These are phyloP conservation scores for Pythium phragmiticola DNA, from an alignment of 352 stramenopile species.

Conservation along the genomic window DNA sequence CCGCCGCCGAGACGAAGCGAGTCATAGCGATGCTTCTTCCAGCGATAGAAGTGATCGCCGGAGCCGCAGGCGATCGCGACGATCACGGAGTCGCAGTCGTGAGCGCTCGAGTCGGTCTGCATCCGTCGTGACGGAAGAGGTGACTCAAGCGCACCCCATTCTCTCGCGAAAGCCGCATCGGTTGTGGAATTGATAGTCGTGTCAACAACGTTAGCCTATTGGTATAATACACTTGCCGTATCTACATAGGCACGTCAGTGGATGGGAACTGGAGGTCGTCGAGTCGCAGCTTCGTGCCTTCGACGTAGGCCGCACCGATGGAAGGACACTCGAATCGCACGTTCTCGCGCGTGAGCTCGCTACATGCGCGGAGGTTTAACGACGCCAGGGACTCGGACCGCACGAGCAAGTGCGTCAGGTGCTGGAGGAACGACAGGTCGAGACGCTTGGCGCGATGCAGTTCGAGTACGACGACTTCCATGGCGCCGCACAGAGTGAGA, in stretches of 20 bases:
- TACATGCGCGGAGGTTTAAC: constrained; percentile 51
- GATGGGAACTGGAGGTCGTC: constrained; percentile 31
- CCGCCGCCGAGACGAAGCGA: background rate
- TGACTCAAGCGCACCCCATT: constrained; percentile 25
- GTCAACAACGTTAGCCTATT: background rate
- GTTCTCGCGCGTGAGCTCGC: constrained; percentile 35
- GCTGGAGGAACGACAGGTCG: constrained; percentile 66
- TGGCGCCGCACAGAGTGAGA: constrained; percentile 40
- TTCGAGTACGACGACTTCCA: constrained; percentile 52
- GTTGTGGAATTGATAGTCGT: constrained; percentile 36
- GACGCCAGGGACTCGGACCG: constrained; percentile 37
- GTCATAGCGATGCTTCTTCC: background rate
- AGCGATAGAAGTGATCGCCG: background rate
- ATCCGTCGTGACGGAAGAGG: background rate
- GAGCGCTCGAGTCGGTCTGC: background rate
- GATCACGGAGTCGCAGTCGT: constrained; percentile 8
- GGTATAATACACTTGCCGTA: background rate
- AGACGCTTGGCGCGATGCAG: constrained; percentile 32
- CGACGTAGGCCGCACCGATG: constrained; percentile 35
- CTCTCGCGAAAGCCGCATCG: constrained; percentile 34
- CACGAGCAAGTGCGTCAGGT: constrained; percentile 55
- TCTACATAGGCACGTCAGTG: constrained; percentile 11
- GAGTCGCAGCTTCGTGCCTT: constrained; percentile 42
- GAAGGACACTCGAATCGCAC: constrained; percentile 42
- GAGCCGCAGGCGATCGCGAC: background rate